Conservation (phyloP, 2,329 filamentous ascomycete genomes). For the Xylariaceae sp. region DNA sequence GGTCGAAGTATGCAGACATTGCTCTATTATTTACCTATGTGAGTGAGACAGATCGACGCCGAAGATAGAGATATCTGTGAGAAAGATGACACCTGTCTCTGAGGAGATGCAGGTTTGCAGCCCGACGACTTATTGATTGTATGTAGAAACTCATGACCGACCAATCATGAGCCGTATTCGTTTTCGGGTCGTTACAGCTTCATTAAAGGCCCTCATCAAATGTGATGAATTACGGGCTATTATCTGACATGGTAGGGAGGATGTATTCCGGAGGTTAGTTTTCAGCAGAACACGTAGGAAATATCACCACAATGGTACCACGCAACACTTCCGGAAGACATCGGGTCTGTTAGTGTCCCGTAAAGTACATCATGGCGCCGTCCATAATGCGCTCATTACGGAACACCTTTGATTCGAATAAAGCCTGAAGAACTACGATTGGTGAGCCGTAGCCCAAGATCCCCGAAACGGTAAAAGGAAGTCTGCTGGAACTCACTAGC, state of each 20-base stretch:
- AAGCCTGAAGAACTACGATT: not conserved
- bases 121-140: not conserved
- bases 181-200: not conserved
- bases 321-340: too few species aligned
- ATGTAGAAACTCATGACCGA: not conserved
- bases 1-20: too few species aligned
- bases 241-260: not conserved
- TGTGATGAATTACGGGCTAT: not conserved
- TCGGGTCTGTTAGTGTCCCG: too few species aligned
- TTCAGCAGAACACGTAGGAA: not conserved
- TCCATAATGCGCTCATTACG: not conserved
- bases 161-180: conserved; percentile 2
- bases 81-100: not conserved
- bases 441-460: not conserved
- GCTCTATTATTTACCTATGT: too few species aligned
- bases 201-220: not conserved
- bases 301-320: too few species aligned
- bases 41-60: too few species aligned
- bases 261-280: not conserved
- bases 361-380: not conserved
- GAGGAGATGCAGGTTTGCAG: not conserved
- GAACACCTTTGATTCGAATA: too few species aligned
- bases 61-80: not conserved
- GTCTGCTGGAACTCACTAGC: not conserved
- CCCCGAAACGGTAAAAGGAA: not conserved